A percentile compares a stretch with the other conserved stretches of the same genome.
Evolutionary conservation across 2,329 filamentous ascomycete species (phyloP).

Genomic region (Calycina marina): DNA sequence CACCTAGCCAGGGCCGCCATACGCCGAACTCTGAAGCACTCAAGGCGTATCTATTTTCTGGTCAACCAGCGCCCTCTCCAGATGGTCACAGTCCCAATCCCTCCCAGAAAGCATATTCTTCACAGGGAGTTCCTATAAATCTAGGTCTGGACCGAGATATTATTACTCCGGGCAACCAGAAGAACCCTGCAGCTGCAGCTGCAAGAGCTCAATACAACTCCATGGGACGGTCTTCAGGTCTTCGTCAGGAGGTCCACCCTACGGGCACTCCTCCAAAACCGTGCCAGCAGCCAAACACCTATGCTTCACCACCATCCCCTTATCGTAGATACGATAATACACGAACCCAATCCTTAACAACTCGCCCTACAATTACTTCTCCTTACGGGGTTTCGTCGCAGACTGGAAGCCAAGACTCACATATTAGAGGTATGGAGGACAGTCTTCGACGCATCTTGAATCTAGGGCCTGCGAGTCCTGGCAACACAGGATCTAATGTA

Average conservation of each 20-base stretch:
- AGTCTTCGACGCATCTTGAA: conserved; percentile 22
- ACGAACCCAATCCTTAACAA: too few species aligned
- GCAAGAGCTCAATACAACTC: too few species aligned
- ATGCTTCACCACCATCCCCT: conserved; percentile 12
- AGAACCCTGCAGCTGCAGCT: too few species aligned
- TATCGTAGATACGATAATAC: conserved; percentile 12
- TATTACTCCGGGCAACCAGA: too few species aligned
- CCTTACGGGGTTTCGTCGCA: conserved; percentile 10
- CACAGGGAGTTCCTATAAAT: too few species aligned
- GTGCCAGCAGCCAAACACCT: conserved; percentile 11
- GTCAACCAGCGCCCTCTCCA: conserved; percentile 17
- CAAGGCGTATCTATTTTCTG: conserved; percentile 40
- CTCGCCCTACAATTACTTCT: conserved; percentile 9
- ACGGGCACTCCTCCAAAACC: conserved; percentile 18
- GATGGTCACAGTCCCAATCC: conserved; percentile 1
- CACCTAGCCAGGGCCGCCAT: conserved; percentile 19
- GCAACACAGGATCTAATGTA: conserved; percentile 1
- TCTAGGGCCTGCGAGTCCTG: conserved; percentile 15
- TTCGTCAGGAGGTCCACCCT: conserved; percentile 22
- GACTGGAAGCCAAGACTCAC: too few species aligned
- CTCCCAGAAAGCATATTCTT: conserved; percentile 3
- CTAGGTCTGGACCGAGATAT: too few species aligned
- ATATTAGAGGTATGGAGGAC: conserved; percentile 22
- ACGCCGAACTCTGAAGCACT: conserved; percentile 30
- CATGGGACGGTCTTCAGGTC: conserved; percentile 17